phyloP scores from a whole-genome alignment of 495 filamentous ascomycete genomes.

The Aspergillus cristatus region DNA sequence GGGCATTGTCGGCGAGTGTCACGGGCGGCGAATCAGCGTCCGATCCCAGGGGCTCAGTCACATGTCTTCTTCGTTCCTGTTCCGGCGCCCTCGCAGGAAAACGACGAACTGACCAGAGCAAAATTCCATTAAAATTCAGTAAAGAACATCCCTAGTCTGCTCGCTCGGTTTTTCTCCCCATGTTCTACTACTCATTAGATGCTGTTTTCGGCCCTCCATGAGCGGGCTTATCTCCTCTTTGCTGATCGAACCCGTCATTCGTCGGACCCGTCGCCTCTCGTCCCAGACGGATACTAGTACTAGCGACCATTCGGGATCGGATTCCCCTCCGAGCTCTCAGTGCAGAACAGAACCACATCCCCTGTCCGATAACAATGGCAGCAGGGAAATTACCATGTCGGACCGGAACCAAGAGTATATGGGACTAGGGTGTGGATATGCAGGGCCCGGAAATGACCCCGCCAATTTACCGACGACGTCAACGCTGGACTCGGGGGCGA shows the following conservation, averaged over 20 bases:
- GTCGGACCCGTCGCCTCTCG: conserved; percentile 64
- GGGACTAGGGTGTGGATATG: conserved; percentile 10
- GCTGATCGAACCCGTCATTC: conserved; percentile 66
- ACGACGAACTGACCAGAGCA: too few species aligned
- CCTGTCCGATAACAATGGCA: conserved; percentile 4
- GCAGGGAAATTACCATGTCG: conserved; percentile 2
- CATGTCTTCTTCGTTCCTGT: conserved; percentile 6
- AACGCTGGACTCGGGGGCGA: conserved; percentile 21
- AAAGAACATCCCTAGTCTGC: neutral
- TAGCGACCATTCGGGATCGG: conserved; percentile 7
- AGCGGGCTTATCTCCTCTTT: conserved; percentile 63
- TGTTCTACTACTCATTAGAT: conserved; percentile 7
- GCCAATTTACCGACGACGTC: conserved; percentile 14
- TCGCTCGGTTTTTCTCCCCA: neutral
- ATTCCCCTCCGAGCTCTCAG: conserved; percentile 8
- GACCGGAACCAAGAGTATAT: conserved; percentile 8
- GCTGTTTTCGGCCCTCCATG: conserved; percentile 42
- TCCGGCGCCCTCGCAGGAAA: conserved; percentile 1
- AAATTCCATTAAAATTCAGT: too few species aligned
- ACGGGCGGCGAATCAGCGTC: conserved; percentile 7
- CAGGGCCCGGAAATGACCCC: conserved; percentile 17
- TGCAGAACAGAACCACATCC: conserved; percentile 8
- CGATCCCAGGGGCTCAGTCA: conserved; percentile 4
- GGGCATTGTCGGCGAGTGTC: too few species aligned
- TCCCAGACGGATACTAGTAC: conserved; percentile 14